phyloP scores from a whole-genome alignment of 345 rosid genomes.

The Rhodomyrtus tomentosa region DNA sequence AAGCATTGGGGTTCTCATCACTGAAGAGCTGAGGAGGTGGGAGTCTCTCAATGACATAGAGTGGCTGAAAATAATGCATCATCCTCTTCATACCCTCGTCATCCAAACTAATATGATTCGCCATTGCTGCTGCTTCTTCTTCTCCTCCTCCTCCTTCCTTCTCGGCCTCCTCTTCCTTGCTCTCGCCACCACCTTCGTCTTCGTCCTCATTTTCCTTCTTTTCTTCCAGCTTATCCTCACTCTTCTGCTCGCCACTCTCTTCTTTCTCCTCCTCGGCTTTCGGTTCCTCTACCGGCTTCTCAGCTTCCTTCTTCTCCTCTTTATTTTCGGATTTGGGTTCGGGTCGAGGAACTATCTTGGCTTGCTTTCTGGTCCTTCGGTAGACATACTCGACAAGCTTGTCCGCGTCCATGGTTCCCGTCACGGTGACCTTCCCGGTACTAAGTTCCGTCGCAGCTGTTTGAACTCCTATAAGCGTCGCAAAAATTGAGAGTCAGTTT shows the following conservation, averaged over 20 bases:
- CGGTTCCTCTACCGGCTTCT: constrained; percentile 30
- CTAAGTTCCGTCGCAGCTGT: constrained; percentile 55
- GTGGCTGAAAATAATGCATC: constrained; percentile 49
- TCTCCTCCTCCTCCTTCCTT: not conserved
- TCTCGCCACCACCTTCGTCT: not conserved
- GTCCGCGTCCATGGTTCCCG: constrained; percentile 82
- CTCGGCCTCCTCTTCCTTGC: constrained; percentile 8
- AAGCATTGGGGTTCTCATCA: constrained; percentile 96
- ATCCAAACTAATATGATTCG: constrained; percentile 1
- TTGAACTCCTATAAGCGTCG: constrained; percentile 50
- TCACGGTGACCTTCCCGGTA: constrained; percentile 65
- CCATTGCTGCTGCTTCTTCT: not conserved
- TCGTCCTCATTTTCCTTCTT: constrained; percentile 3
- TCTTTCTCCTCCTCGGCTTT: constrained; percentile 15
- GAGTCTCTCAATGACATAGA: constrained; percentile 60
- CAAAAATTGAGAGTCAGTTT: not conserved
- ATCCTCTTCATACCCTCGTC: constrained; percentile 57
- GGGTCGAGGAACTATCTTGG: constrained; percentile 67
- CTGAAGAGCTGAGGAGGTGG: constrained; percentile 86
- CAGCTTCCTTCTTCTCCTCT: constrained; percentile 3
- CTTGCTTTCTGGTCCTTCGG: constrained; percentile 72
- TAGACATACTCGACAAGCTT: constrained; percentile 79
- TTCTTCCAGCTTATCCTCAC: constrained; percentile 9
- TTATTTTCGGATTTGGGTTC: constrained; percentile 23
- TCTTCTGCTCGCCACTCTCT: constrained; percentile 16